Evolutionary conservation across 2,329 filamentous ascomycete species (phyloP), one percentile per base, ranked within the genome.

Genomic region (Sphaerulina musiva): DNA sequence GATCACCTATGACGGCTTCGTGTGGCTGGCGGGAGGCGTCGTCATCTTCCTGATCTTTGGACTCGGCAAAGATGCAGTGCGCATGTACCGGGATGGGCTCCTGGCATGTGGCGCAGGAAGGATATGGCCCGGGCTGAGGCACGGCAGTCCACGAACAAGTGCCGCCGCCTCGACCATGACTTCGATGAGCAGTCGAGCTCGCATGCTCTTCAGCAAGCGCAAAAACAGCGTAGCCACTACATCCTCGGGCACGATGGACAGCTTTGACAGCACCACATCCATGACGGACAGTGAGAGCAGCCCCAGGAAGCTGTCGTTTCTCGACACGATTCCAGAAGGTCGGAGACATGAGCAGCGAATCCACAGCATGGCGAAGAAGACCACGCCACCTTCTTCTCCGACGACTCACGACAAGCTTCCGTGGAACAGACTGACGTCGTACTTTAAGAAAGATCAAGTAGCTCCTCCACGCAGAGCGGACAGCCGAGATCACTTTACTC

Each of bases 31-130:
- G 0, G 72, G 76, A 3, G 80, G 79, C 0, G 75, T 79, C 55
- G 54, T 82, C 26, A 69, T 81, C 10, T 86, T 86, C 64, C 49
- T 78, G n/a, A 79, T 84, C 62, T 86, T 86, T 59, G 84, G 84
- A 7, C 77, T 82, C 12, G 84, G 83, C 31, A 73, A 72, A 26
- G 84, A 87, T 62, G 83, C 83, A 0, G 70, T 73, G 3, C 70
- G 72, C 23, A 78, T 80, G 68, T 85, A 84, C 63, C 72, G 72
- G 49, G 66, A 68, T 3, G 71, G 73, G 53, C 62, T 78, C 43
- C 57, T 71, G 23, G 67, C 65, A n/a, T 46, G 77, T 26, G 76
- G 76, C 0, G 58, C 78, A 38, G 66, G 57, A 14, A 58, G 47
- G 23, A 43, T 64, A 23, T 64, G 66, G 36, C 65, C 64, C 31